Evolutionary conservation across 2,329 filamentous ascomycete species (phyloP).

Genomic region (Decorospora gaudefroyi): DNA sequence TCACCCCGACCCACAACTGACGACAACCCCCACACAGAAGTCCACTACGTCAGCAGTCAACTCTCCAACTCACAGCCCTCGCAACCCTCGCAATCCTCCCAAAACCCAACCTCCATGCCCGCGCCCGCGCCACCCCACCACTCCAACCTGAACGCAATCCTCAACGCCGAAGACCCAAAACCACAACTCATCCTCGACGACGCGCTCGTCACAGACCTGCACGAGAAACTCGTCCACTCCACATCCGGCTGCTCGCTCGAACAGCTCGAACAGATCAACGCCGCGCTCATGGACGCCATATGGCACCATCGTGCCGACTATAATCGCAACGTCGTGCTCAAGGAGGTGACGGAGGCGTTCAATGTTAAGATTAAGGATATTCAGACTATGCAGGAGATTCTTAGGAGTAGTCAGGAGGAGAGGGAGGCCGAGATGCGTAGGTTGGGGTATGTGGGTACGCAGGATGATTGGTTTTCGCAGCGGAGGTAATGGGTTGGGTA

Average conservation of each 20-base stretch:
- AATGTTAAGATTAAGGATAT: conserved; percentile 75
- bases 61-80: conserved; percentile 47
- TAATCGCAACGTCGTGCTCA: conserved; percentile 77
- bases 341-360: conserved; percentile 68
- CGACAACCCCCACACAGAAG: conserved; percentile 30
- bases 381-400: conserved; percentile 55
- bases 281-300: conserved; percentile 85
- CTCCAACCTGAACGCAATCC: conserved; percentile 47
- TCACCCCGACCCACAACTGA: conserved; percentile 23
- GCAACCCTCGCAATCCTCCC: conserved; percentile 46
- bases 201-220: conserved; percentile 60
- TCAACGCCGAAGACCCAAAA: conserved; percentile 48
- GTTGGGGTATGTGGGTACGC: conserved; percentile 8
- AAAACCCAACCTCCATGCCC: conserved; percentile 37
- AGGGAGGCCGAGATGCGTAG: conserved; percentile 17
- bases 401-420: conserved; percentile 49
- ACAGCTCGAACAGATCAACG: conserved; percentile 91
- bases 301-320: conserved; percentile 80
- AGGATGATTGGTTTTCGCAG: conserved; percentile 14
- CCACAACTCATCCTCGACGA: conserved; percentile 54
- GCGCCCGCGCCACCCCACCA: conserved; percentile 46
- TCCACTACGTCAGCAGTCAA: conserved; percentile 43
- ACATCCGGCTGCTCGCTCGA: conserved; percentile 85
- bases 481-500: not conserved
- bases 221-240: conserved; percentile 65